Conservation (phyloP, 768 basidiomycete species). For the Lentinus tigrinus region DNA sequence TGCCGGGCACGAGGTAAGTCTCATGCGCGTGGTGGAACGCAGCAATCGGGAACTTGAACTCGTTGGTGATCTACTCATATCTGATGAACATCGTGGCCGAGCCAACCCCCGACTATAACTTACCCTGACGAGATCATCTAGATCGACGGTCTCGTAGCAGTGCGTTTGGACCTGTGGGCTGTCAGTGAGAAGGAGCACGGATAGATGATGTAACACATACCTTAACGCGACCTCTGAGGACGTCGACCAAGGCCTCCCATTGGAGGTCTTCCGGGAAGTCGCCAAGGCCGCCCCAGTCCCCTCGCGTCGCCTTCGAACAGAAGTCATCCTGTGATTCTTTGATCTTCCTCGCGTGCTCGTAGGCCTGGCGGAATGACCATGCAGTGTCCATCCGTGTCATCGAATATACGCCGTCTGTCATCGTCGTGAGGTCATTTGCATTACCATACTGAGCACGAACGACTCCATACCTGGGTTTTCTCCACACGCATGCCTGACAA, state of each 20-base stretch:
- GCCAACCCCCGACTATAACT: slow-evolving; percentile 1
- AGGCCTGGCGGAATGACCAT: slow-evolving; percentile 71
- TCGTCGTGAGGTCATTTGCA: background rate
- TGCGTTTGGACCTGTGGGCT: slow-evolving; percentile 48
- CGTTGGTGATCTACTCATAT: slow-evolving; percentile 69
- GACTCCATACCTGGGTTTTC: slow-evolving; percentile 48
- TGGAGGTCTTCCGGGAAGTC: slow-evolving; percentile 70
- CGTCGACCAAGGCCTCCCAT: slow-evolving; percentile 79
- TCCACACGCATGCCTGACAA: slow-evolving; percentile 29
- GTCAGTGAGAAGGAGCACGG: background rate
- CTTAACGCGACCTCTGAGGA: slow-evolving; percentile 76
- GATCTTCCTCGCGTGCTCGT: slow-evolving; percentile 65
- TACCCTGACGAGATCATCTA: slow-evolving; percentile 45
- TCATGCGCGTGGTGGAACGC: slow-evolving; percentile 90
- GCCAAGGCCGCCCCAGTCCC: slow-evolving; percentile 46
- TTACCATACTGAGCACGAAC: too few species aligned
- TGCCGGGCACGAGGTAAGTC: slow-evolving; percentile 82
- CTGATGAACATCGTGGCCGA: background rate
- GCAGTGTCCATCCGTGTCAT: slow-evolving; percentile 60
- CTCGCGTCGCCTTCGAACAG: slow-evolving; percentile 48
- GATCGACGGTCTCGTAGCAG: slow-evolving; percentile 66
- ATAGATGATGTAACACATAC: slow-evolving; percentile 30
- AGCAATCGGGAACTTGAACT: slow-evolving; percentile 82
- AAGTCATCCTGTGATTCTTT: slow-evolving; percentile 68
- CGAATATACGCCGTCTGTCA: slow-evolving; percentile 25